Base-by-base conservation (phyloP, 2,329 filamentous ascomycete genomes). In the Aspergillus sp. region DNA sequence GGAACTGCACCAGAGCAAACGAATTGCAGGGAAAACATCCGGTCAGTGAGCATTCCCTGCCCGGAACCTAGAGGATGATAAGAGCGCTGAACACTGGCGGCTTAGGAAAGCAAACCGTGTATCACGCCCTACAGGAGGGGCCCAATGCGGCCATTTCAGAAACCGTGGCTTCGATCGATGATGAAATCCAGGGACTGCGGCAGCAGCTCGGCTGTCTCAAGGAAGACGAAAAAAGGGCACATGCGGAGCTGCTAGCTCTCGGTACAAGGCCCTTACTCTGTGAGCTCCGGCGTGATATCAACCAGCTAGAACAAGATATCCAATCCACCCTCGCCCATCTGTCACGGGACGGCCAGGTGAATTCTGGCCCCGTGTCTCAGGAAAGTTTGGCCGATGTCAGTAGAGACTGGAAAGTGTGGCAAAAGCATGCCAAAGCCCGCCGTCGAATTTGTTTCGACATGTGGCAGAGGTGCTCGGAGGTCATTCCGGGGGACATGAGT, bases 31-130 rank as follows among this genome's bases (percentile, higher is more conserved):
- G 53, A 82, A 82, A 53, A 74, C 78, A 45, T 79, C 85, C 45
- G 84, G 83, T 84, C 66, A 63, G 71, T 59, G 54, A 55, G 56
- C 26, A 32, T 20, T 49, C 14, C 31, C 29, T 31, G 18, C 49
- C 20, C 20, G 16, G 26, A 7, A 18, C 20, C 42, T 16, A n/a
- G 5, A 31, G 54, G 2, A 9, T n/a, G 20, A 24, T 24, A 16
- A 24, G 12, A 47, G 11, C 18, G 46, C 50, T 51, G 42, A 50
- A 22, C 52, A 20, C n/a, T 45, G 60, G 9, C 22, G n/a, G 63
- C 47, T 20, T 61, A 84, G 85, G 85, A 20, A 88, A 87, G 73
- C 85, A 87, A 66, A 77, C 80, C 45, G 85, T 88, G 60, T 88
- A 87, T 69, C 85, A 88, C 71, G 77, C 80, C 39, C 58, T 79